Conservation (phyloP, 441 rosid genomes). For the Brassica hybrid region DNA sequence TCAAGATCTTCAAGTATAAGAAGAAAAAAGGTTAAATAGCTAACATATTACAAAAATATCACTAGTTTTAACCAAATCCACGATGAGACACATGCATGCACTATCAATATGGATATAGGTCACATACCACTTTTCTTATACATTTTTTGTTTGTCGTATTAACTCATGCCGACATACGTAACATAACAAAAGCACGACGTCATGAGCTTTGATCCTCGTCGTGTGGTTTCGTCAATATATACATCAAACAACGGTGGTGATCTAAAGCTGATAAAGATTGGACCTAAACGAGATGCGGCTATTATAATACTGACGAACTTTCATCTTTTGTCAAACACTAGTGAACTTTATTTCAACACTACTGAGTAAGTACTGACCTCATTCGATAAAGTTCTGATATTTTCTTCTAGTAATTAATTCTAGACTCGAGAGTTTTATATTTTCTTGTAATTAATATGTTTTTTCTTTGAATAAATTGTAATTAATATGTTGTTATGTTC, state of each 20-base stretch:
- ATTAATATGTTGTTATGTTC: too few relatives aligned
- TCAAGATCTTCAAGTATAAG: neutral
- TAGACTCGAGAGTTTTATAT: neutral
- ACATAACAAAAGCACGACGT: constrained; percentile 26
- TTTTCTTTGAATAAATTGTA: too few relatives aligned
- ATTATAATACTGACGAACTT: neutral
- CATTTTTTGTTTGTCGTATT: neutral
- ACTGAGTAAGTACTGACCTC: neutral
- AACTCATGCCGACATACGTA: constrained; percentile 35
- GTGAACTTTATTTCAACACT: constrained; percentile 23
- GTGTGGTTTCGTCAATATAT: neutral
- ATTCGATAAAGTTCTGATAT: neutral
- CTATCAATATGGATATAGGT: constrained; percentile 9
- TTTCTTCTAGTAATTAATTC: neutral
- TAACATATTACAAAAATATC: neutral
- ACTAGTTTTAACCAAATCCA: constrained; percentile 17
- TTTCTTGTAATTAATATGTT: too few relatives aligned
- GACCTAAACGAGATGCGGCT: neutral
- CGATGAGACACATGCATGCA: constrained; percentile 28
- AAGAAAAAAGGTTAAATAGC: neutral
- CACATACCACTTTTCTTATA: constrained; percentile 7
- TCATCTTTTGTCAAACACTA: neutral
- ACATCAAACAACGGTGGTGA: constrained; percentile 22
- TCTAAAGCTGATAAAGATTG: constrained; percentile 9
- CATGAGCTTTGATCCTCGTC: constrained; percentile 1